Evolutionary conservation across 192 early-diverging fungal species (phyloP).

Genomic region (Linnemannia elongata): DNA sequence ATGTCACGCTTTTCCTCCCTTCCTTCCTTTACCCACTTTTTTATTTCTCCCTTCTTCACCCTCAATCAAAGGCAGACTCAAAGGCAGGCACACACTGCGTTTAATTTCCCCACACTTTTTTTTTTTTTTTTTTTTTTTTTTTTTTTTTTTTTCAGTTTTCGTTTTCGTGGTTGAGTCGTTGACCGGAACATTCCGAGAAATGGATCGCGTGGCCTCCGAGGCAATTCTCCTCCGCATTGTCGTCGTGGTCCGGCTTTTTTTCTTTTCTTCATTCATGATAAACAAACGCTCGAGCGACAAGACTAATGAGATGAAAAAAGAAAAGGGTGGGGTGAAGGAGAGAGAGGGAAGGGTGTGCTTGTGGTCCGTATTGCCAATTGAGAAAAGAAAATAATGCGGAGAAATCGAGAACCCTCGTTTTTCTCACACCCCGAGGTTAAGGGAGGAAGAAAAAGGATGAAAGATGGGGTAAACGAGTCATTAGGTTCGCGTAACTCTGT

Average conservation of each 20-base stretch:
- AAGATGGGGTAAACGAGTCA: conserved; percentile 5
- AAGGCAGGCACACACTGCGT: not conserved
- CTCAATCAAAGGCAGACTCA: not conserved
- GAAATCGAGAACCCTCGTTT: conserved; percentile 2
- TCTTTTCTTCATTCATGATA: not conserved
- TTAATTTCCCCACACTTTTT: conserved; percentile 1
- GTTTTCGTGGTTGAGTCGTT: not conserved
- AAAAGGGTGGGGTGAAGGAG: not conserved
- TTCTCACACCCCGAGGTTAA: not conserved
- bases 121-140: not conserved
- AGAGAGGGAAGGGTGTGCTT: not conserved
- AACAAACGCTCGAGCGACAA: not conserved
- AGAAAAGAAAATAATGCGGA: not conserved
- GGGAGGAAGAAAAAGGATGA: not conserved
- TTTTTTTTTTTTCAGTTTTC: not conserved
- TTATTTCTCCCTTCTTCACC: not conserved
- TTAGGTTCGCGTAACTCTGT: not conserved
- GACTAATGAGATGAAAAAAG: no score
- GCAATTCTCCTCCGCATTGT: not conserved
- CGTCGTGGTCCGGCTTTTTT: not conserved
- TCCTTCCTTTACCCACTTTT: not conserved
- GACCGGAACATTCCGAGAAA: conserved; percentile 3
- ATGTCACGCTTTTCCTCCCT: not conserved
- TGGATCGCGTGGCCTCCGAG: not conserved
- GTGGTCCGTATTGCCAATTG: not conserved